Percentiles rank a stretch among this genome's conserved stretches.
Evolutionary conservation across 2,329 filamentous ascomycete species (phyloP).

Genomic region (Ophiostoma angusticollis): DNA sequence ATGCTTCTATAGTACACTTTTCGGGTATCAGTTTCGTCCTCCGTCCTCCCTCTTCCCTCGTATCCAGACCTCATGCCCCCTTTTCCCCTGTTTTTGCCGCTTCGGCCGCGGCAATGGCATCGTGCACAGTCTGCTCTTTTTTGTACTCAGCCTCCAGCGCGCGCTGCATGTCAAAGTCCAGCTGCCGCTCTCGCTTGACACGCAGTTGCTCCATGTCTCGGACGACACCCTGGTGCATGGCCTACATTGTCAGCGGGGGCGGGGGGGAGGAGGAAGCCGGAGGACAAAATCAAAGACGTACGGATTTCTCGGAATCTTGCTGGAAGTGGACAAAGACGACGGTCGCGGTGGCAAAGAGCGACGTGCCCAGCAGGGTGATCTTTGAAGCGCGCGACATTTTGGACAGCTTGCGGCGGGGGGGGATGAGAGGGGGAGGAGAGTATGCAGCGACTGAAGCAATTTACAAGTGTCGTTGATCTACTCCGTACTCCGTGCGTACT

Average conservation of each 20-base stretch:
- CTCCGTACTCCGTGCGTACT: no score
- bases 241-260: no score
- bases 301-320: conserved; percentile 68
- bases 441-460: no score
- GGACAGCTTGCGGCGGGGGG: no score
- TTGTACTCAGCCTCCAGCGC: conserved; percentile 79
- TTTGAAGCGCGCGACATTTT: conserved; percentile 85
- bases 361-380: conserved; percentile 66
- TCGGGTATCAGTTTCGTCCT: no score
- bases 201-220: conserved; percentile 91
- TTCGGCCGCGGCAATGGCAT: conserved; percentile 17
- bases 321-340: conserved; percentile 81
- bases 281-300: conserved; percentile 32
- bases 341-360: conserved; percentile 61
- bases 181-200: conserved; percentile 76
- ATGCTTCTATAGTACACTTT: no score
- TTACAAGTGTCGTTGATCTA: no score
- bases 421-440: no score
- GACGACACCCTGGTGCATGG: conserved; percentile 90
- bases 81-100: background rate
- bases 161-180: conserved; percentile 88
- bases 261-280: no score
- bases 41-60: background rate
- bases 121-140: conserved; percentile 69
- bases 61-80: background rate